These are phyloP conservation scores for Iris macrosiphon DNA, from an alignment of 106 monocot genomes.

Conservation along the genomic window DNA sequence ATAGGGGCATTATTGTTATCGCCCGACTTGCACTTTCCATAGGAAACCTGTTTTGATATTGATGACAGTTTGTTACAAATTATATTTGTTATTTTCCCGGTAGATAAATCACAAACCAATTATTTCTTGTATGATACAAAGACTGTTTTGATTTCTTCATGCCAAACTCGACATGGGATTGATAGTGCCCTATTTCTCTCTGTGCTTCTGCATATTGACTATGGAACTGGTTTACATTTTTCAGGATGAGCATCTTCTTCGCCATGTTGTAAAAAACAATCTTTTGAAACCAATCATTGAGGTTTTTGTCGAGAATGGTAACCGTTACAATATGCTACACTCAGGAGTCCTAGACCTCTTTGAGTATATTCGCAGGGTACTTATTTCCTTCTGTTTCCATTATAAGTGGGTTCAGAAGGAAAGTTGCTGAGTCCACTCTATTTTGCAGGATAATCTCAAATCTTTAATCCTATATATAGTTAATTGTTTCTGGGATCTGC, in stretches of 20 bases:
- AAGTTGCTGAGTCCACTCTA: background rate
- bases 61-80: no score
- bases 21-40: no score
- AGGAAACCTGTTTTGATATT: no score
- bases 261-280: slow-evolving; percentile 86
- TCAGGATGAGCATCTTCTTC: slow-evolving; percentile 82
- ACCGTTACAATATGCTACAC: slow-evolving; percentile 90
- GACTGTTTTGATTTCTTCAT: no score
- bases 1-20: no score
- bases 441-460: slow-evolving; percentile 60
- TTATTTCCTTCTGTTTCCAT: background rate
- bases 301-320: slow-evolving; percentile 75
- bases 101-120: no score
- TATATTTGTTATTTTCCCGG: no score
- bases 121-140: no score
- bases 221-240: slow-evolving; percentile 8
- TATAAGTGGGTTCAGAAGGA: background rate
- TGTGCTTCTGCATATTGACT: background rate
- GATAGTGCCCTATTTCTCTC: no score
- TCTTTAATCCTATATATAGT: slow-evolving; percentile 54
- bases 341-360: slow-evolving; percentile 87
- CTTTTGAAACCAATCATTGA: slow-evolving; percentile 85
- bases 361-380: slow-evolving; percentile 89
- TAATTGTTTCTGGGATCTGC: slow-evolving; percentile 66
- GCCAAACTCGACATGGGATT: no score